Evolutionary conservation across 2,329 filamentous ascomycete genomes (phyloP).

Genomic region (Helminthosporium solani): DNA sequence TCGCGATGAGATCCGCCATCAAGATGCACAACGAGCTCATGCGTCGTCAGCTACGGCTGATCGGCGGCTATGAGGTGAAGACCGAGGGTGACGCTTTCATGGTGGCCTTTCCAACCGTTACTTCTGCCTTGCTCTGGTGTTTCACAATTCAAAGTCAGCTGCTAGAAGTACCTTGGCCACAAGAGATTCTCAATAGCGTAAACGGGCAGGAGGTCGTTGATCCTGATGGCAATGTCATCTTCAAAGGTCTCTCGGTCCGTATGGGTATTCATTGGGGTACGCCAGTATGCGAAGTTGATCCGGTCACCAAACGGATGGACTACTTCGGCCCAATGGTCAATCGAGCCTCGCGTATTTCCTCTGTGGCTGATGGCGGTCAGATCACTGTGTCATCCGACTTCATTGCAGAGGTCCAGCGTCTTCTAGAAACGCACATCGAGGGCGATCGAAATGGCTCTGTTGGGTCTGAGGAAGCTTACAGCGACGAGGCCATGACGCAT

Average conservation of each 20-base stretch:
- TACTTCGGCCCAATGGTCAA: slow-evolving; percentile 99
- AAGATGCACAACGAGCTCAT: slow-evolving; percentile 97
- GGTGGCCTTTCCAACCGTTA: slow-evolving; percentile 97
- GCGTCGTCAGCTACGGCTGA: slow-evolving; percentile 86
- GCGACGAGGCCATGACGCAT: slow-evolving; percentile 71
- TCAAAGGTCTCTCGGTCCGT: slow-evolving; percentile 88
- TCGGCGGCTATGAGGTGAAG: slow-evolving; percentile 98
- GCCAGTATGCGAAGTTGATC: slow-evolving; percentile 92
- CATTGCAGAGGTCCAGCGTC: slow-evolving; percentile 91
- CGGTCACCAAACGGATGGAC: slow-evolving; percentile 96
- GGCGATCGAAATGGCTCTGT: slow-evolving; percentile 69
- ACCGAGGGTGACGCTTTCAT: slow-evolving; percentile 99
- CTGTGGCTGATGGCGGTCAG: slow-evolving; percentile 92
- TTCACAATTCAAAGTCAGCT: slow-evolving; percentile 90
- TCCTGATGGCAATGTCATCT: slow-evolving; percentile 83
- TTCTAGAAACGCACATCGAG: slow-evolving; percentile 85
- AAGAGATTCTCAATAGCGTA: slow-evolving; percentile 83
- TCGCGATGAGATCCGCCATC: slow-evolving; percentile 94
- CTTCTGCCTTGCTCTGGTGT: slow-evolving; percentile 90
- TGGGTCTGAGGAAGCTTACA: slow-evolving; percentile 71
- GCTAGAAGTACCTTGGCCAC: slow-evolving; percentile 87
- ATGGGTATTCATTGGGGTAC: slow-evolving; percentile 98
- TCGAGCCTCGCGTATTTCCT: slow-evolving; percentile 88
- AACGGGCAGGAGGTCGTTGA: slow-evolving; percentile 82
- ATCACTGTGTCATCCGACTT: slow-evolving; percentile 97